Conservation (phyloP, 768 basidiomycete genomes). For the Tephrocybe sp. region DNA sequence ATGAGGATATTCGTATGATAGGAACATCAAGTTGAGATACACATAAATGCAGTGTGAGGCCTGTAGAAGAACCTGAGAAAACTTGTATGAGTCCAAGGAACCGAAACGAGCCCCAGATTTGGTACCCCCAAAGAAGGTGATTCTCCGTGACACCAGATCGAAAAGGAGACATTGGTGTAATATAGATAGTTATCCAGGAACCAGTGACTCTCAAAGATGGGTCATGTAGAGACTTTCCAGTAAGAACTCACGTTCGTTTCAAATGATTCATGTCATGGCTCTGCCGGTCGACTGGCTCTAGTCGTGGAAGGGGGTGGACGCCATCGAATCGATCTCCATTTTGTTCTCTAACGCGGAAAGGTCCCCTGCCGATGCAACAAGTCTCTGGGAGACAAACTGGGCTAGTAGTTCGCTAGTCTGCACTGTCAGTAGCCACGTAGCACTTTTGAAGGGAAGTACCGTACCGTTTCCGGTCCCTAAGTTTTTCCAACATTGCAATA, state of each 20-base stretch:
- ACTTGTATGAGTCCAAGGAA: too few species aligned
- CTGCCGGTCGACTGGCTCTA: constrained; percentile 5
- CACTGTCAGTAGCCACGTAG: not conserved
- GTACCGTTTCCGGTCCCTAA: constrained; percentile 64
- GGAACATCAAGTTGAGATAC: too few species aligned
- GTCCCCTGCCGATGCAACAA: constrained; percentile 31
- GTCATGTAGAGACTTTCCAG: not conserved
- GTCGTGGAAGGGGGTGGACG: constrained; percentile 60
- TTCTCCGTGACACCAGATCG: too few species aligned
- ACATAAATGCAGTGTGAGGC: too few species aligned
- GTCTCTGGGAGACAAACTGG: constrained; percentile 45
- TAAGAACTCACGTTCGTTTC: not conserved
- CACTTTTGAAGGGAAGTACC: constrained; percentile 10
- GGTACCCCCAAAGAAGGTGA: too few species aligned
- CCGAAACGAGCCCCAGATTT: too few species aligned
- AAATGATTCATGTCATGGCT: too few species aligned
- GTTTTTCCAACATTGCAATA: constrained; percentile 60
- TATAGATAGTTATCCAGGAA: too few species aligned
- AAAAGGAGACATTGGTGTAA: too few species aligned
- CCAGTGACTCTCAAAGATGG: not conserved
- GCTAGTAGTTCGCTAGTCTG: constrained; percentile 48
- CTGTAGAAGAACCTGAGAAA: too few species aligned
- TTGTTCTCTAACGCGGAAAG: constrained; percentile 27
- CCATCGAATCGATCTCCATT: constrained; percentile 75
- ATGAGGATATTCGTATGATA: too few species aligned